Base-by-base conservation (phyloP, 140 eudicot species). In the Oenanthe javanica region DNA sequence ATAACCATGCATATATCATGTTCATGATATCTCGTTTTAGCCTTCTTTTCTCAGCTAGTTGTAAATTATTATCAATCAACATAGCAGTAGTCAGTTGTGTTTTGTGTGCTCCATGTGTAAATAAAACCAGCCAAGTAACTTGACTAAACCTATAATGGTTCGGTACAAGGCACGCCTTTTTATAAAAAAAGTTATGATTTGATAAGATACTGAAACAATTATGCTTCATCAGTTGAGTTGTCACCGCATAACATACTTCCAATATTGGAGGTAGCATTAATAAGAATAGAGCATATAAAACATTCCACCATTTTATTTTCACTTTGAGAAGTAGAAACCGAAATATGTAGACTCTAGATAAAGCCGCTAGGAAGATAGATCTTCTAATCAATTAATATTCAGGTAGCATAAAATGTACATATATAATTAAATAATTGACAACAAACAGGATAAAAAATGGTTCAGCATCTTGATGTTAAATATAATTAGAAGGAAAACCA, bases 391-490 rank as follows among this genome's bases (percentile, higher is more conserved):
- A 27, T 74, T 2, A 47, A 74, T 4, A 48, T 50, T 27, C 40
- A 55, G 46, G n/a, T 75, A 75, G 23, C 63, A 25, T 9, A 75
- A 25, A 25, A 50, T 12, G 27, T 50, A 9, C 36, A 49, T 48
- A 6, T 2, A 49, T 49, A 40, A 47, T 25, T 1, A 72, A 2
- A 15, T 42, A 15, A 71, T 2, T 19, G 36, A 16, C 55, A 74
- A 36, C 7, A 66, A 25, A 61, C 11, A 16, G 61, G 47, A 27
- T 21, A 47, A 64, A 43, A 55, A 40, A 54, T 31, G 14, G 57
- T 16, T 57, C 12, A 66, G 67, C 78, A 75, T 76, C 76, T 45
- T 16, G 78, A 40, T 48, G 64, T 47, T 2, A 72, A 42, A 72
- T 38, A 8, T 40, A 40, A 15, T 16, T 40, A 40, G 12, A 42